phyloP scores from a whole-genome alignment of 2,329 filamentous ascomycete genomes.

The Pseudogymnoascus sp. region DNA sequence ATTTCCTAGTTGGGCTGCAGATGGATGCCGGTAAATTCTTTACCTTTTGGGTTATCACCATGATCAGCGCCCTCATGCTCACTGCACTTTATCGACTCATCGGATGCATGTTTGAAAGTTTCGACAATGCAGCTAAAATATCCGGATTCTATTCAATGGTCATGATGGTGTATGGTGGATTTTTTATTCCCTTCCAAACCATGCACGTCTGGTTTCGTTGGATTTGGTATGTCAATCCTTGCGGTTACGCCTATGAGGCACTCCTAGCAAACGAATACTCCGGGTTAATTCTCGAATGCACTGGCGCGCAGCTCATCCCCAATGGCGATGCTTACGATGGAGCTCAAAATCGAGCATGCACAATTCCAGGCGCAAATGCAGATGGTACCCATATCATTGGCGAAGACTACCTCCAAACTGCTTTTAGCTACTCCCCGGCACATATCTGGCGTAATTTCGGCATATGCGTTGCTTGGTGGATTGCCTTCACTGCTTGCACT shows the following conservation, averaged over 20 bases:
- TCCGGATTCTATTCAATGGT: constrained; percentile 44
- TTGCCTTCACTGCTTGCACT: constrained; percentile 42
- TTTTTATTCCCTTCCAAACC: constrained; percentile 51
- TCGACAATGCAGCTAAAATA: constrained; percentile 53
- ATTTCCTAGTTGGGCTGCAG: constrained; percentile 56
- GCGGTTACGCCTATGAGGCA: constrained; percentile 63
- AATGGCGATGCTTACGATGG: constrained; percentile 41
- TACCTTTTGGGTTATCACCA: constrained; percentile 50
- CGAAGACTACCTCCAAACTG: constrained; percentile 48
- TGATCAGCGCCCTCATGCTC: constrained; percentile 47
- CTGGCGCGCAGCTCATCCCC: constrained; percentile 43
- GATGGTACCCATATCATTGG: constrained; percentile 46
- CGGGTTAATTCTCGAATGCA: constrained; percentile 44
- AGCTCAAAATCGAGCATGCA: constrained; percentile 41
- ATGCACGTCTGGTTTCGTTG: constrained; percentile 59
- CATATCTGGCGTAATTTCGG: constrained; percentile 55
- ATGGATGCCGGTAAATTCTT: constrained; percentile 49
- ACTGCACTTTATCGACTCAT: constrained; percentile 51
- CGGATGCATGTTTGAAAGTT: constrained; percentile 47
- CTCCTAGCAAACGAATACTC: constrained; percentile 66
- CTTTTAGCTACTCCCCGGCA: constrained; percentile 44
- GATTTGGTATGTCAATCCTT: constrained; percentile 58
- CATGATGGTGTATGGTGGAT: constrained; percentile 55
- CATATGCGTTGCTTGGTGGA: constrained; percentile 57
- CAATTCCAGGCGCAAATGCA: constrained; percentile 45